A percentile compares a stretch with the other conserved stretches of the same genome.
phyloP scores from a whole-genome alignment of 164 flowering plant genomes.

The Santalum album region DNA sequence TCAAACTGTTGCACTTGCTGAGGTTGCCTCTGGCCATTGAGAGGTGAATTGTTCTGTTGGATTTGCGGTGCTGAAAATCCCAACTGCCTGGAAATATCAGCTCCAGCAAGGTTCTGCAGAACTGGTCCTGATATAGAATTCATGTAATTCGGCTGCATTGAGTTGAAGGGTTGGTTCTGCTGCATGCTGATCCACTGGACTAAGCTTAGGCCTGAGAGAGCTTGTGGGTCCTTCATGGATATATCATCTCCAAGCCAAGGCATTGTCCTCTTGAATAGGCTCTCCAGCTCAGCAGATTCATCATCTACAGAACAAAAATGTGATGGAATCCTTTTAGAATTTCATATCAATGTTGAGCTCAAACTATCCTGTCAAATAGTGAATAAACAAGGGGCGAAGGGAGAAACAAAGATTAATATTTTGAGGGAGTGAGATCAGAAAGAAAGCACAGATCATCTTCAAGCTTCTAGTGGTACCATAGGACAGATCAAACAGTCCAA shows the following conservation, averaged over 20 bases:
- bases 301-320: slow-evolving; percentile 49
- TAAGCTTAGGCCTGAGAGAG: slow-evolving; percentile 69
- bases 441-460: too few species aligned
- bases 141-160: slow-evolving; percentile 61
- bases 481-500: too few species aligned
- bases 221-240: slow-evolving; percentile 60
- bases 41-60: slow-evolving; percentile 51
- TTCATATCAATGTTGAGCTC: neutral
- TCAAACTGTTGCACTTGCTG: slow-evolving; percentile 59
- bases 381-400: too few species aligned
- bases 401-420: too few species aligned
- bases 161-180: slow-evolving; percentile 51
- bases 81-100: slow-evolving; percentile 69
- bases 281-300: slow-evolving; percentile 64
- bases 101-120: slow-evolving; percentile 40
- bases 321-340: neutral
- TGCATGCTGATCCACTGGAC: slow-evolving; percentile 98
- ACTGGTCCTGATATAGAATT: slow-evolving; percentile 41
- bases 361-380: too few species aligned
- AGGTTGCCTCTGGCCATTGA: slow-evolving; percentile 44
- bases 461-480: too few species aligned
- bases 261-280: slow-evolving; percentile 68
- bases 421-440: too few species aligned
- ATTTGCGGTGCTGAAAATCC: slow-evolving; percentile 51
- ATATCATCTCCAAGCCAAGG: slow-evolving; percentile 88